A percentile compares a stretch with the other conserved stretches of the same genome.
phyloP scores from a whole-genome alignment of 768 basidiomycete species.

The Dioszegia aurantiaca region DNA sequence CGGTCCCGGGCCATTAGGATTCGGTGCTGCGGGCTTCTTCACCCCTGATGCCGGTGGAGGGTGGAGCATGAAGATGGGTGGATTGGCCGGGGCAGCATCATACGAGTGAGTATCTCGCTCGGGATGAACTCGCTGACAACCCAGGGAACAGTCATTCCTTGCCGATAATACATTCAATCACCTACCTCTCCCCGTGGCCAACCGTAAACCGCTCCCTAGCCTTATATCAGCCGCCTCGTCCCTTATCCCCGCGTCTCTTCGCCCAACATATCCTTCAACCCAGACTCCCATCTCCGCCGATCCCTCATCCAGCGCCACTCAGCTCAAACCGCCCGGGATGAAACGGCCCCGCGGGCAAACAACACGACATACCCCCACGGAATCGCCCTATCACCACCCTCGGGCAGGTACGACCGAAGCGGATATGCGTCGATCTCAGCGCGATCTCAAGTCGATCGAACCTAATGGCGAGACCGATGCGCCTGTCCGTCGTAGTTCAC shows the following conservation, averaged over 20 bases:
- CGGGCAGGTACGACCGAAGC: background rate
- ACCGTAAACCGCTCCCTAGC: conserved; percentile 34
- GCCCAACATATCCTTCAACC: conserved; percentile 17
- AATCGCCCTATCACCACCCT: conserved; percentile 1
- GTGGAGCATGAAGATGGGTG: conserved; percentile 14
- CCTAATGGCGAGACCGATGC: conserved; percentile 32
- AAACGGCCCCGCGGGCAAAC: conserved; percentile 35
- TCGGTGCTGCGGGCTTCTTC: conserved; percentile 25
- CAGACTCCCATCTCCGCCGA: conserved; percentile 21
- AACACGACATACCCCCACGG: conserved; percentile 2
- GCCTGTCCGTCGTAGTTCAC: conserved; percentile 28
- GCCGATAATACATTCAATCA: conserved; percentile 21
- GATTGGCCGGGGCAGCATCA: conserved; percentile 27
- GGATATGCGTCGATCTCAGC: conserved; percentile 11
- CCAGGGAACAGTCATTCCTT: no score
- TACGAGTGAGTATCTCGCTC: conserved; percentile 46
- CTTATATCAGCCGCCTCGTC: conserved; percentile 30
- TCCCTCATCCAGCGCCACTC: background rate
- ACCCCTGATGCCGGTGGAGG: conserved; percentile 33
- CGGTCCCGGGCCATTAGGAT: background rate
- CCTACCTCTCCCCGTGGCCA: conserved; percentile 2
- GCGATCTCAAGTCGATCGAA: conserved; percentile 35
- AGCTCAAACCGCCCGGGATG: conserved; percentile 38
- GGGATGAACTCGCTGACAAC: no score
- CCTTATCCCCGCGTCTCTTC: conserved; percentile 28